phyloP scores from a whole-genome alignment of 163 green algal genomes.

The Coccomyxa subellipsoidea region DNA sequence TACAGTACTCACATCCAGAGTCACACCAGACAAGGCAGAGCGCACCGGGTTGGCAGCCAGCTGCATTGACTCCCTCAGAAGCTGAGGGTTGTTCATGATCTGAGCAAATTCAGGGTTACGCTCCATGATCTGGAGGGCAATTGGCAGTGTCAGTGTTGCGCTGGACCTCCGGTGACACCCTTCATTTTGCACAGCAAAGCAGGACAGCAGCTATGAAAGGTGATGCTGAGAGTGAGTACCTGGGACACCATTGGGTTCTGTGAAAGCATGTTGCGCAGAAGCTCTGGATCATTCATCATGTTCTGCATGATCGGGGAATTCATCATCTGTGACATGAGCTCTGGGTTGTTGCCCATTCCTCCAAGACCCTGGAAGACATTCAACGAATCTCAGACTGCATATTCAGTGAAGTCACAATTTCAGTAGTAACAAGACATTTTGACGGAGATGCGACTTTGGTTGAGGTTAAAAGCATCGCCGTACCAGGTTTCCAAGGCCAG shows the following conservation, averaged over 20 bases:
- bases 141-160: too few relatives aligned
- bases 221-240: constrained; percentile 31
- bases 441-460: too few relatives aligned
- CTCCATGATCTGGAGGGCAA: constrained; percentile 50
- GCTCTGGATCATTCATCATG: constrained; percentile 74
- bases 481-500: background rate
- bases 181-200: too few relatives aligned
- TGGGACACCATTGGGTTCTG: constrained; percentile 65
- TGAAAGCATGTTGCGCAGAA: constrained; percentile 70
- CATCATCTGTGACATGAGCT: constrained; percentile 39
- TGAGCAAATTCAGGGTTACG: constrained; percentile 73
- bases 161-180: too few relatives aligned
- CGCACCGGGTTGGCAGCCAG: constrained; percentile 82
- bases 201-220: too few relatives aligned
- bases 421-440: too few relatives aligned
- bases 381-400: too few relatives aligned
- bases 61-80: constrained; percentile 81
- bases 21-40: too few relatives aligned
- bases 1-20: too few relatives aligned
- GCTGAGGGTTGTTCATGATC: constrained; percentile 86
- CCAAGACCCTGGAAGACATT: background rate
- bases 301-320: constrained; percentile 66
- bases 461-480: too few relatives aligned
- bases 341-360: constrained; percentile 17
- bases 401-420: too few relatives aligned